phyloP scores from a whole-genome alignment of 305 asterid species.

The Lippia alba region DNA sequence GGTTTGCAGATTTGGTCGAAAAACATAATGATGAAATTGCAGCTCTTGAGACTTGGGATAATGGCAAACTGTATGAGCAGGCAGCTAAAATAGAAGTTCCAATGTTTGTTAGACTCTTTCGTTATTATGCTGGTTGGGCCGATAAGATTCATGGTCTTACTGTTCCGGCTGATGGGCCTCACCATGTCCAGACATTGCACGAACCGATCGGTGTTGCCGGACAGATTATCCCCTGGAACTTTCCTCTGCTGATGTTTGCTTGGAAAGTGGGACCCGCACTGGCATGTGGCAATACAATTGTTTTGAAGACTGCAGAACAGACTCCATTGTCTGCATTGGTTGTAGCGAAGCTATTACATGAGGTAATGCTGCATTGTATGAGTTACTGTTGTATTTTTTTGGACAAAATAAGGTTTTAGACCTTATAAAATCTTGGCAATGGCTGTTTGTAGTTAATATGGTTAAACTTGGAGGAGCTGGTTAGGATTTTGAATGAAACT shows the following conservation, averaged over 20 bases:
- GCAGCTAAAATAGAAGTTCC: slow-evolving; percentile 79
- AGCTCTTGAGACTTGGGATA: slow-evolving; percentile 93
- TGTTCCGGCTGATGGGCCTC: slow-evolving; percentile 87
- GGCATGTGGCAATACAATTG: slow-evolving; percentile 83
- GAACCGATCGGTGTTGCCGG: slow-evolving; percentile 98
- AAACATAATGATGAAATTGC: slow-evolving; percentile 92
- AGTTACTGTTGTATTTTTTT: too few relatives aligned
- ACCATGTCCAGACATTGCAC: slow-evolving; percentile 90
- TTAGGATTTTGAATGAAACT: too few relatives aligned
- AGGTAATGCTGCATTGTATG: slow-evolving; percentile 52
- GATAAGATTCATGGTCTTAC: slow-evolving; percentile 96
- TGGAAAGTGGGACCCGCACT: slow-evolving; percentile 98
- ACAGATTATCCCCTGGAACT: slow-evolving; percentile 97
- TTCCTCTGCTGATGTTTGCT: slow-evolving; percentile 87
- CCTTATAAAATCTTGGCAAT: too few relatives aligned
- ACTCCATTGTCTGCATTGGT: slow-evolving; percentile 91
- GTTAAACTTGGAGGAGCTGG: too few relatives aligned
- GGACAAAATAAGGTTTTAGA: too few relatives aligned
- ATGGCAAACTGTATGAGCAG: slow-evolving; percentile 86
- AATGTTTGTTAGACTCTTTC: slow-evolving; percentile 77
- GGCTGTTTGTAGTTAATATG: too few relatives aligned
- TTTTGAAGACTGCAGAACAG: slow-evolving; percentile 95
- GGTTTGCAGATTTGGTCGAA: slow-evolving; percentile 91
- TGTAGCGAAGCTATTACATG: slow-evolving; percentile 76
- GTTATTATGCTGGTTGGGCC: slow-evolving; percentile 98